Percentiles rank a stretch among this genome's conserved stretches.
Evolutionary conservation across 495 filamentous ascomycete species (phyloP).

Genomic region (Penicillium atrosanguineum): DNA sequence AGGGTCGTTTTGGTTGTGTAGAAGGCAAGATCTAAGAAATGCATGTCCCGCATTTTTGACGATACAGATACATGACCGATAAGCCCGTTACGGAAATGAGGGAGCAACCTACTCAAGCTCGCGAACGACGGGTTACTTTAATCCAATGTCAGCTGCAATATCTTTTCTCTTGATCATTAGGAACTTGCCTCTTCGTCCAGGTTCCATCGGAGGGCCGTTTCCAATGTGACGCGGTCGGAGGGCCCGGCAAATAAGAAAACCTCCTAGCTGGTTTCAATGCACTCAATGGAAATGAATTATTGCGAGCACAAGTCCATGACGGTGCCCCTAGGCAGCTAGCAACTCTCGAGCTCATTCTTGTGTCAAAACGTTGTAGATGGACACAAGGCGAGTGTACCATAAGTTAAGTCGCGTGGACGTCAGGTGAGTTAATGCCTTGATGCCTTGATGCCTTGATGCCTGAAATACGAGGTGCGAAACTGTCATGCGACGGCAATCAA

Average conservation of each 20-base stretch:
- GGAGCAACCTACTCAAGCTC: conserved; percentile 19
- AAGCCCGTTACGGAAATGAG: conserved; percentile 7
- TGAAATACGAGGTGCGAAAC: neutral
- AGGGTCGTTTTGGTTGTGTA: conserved; percentile 1
- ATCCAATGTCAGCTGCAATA: conserved; percentile 2
- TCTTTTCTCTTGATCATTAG: neutral
- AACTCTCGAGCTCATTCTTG: conserved; percentile 13
- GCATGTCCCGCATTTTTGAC: conserved; percentile 11
- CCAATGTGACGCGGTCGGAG: conserved; percentile 6
- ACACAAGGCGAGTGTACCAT: neutral
- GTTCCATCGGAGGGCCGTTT: conserved; percentile 7
- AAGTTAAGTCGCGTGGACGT: conserved; percentile 6
- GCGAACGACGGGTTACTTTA: conserved; percentile 3
- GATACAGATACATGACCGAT: conserved; percentile 20
- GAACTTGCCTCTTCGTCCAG: conserved; percentile 11
- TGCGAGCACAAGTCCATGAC: neutral
- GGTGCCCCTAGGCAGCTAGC: neutral
- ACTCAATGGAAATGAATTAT: neutral
- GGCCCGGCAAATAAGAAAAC: conserved; percentile 7
- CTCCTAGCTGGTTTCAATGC: conserved; percentile 8
- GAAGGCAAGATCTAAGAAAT: neutral
- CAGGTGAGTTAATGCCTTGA: conserved; percentile 14
- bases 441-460: conserved; percentile 1
- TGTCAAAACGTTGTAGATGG: neutral
- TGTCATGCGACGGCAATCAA: neutral